phyloP scores from a whole-genome alignment of 228 moss, liverwort and hornwort species.

The Sphagnum magellanicum region DNA sequence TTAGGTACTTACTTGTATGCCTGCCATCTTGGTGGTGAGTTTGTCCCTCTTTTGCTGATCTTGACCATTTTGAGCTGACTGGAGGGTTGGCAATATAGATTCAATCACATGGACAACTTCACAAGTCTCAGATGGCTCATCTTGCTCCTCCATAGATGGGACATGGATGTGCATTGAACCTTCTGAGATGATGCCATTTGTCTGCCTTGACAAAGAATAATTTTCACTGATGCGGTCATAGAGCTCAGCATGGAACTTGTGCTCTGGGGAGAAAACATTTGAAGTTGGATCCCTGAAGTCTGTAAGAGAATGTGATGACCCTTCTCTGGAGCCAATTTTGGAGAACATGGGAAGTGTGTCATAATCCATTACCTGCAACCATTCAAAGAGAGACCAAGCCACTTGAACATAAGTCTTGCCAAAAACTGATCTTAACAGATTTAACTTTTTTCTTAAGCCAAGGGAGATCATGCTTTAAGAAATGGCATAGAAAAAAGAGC shows the following conservation, averaged over 20 bases:
- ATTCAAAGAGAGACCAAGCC: neutral
- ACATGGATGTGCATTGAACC: conserved; percentile 76
- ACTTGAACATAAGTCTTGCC: too few relatives aligned
- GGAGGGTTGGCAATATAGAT: conserved; percentile 53
- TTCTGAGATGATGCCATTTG: conserved; percentile 30
- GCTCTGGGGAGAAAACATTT: conserved; percentile 63
- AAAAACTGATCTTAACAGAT: too few relatives aligned
- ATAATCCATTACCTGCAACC: conserved; percentile 66
- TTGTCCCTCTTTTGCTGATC: conserved; percentile 38
- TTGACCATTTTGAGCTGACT: conserved; percentile 45
- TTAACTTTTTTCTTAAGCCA: too few relatives aligned
- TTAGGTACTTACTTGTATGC: conserved; percentile 56
- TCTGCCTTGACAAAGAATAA: conserved; percentile 20
- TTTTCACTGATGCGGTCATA: conserved; percentile 54
- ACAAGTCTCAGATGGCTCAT: conserved; percentile 48
- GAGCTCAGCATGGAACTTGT: conserved; percentile 70
- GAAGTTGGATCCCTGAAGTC: conserved; percentile 11
- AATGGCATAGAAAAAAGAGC: too few relatives aligned
- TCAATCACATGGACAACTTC: conserved; percentile 79
- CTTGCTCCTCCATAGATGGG: conserved; percentile 60
- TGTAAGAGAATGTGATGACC: conserved; percentile 10
- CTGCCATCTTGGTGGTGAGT: conserved; percentile 38
- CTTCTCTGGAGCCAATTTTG: conserved; percentile 34
- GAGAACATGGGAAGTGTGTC: conserved; percentile 71
- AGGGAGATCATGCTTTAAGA: too few relatives aligned